A percentile compares a stretch with the other conserved stretches of the same genome.
Conservation (phyloP, 306 rosid species). For the Gynostemma pentaphyllum region DNA sequence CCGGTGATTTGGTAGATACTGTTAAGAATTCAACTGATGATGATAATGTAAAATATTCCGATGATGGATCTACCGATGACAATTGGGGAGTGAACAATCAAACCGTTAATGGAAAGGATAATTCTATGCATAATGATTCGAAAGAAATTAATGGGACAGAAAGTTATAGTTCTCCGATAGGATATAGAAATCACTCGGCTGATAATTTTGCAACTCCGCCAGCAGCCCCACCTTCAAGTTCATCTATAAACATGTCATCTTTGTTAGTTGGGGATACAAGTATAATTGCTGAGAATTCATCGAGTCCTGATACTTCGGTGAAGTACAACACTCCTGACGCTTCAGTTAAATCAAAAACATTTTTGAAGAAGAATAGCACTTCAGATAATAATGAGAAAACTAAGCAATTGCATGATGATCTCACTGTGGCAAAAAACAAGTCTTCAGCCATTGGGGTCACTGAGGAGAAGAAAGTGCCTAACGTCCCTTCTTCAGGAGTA, state of each 20-base stretch:
- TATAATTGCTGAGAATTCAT: not conserved
- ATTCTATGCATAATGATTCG: slow-evolving; percentile 15
- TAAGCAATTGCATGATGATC: slow-evolving; percentile 20
- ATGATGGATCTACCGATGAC: slow-evolving; percentile 15
- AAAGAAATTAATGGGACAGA: slow-evolving; percentile 13
- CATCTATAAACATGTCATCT: slow-evolving; percentile 12
- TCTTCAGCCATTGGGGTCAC: slow-evolving; percentile 22
- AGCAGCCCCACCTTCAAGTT: slow-evolving; percentile 15
- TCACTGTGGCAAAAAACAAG: slow-evolving; percentile 4
- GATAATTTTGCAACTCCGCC: slow-evolving; percentile 25
- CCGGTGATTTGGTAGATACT: slow-evolving; percentile 14
- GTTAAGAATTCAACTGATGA: slow-evolving; percentile 17
- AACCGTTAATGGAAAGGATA: slow-evolving; percentile 16
- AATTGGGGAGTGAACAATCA: slow-evolving; percentile 15
- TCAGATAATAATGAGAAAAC: slow-evolving; percentile 20
- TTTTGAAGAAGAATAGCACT: slow-evolving; percentile 13
- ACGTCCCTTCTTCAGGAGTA: slow-evolving; percentile 19
- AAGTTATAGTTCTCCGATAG: slow-evolving; percentile 12
- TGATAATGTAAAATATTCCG: slow-evolving; percentile 9
- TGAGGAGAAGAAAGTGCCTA: slow-evolving; percentile 21
- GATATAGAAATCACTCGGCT: slow-evolving; percentile 12
- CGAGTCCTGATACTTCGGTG: not conserved
- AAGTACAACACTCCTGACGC: not conserved
- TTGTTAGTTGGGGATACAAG: not conserved
- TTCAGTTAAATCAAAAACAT: slow-evolving; percentile 6